These are phyloP conservation scores for Hypoxylon perforatum DNA, from an alignment of 495 filamentous ascomycete species.

Conservation along the genomic window DNA sequence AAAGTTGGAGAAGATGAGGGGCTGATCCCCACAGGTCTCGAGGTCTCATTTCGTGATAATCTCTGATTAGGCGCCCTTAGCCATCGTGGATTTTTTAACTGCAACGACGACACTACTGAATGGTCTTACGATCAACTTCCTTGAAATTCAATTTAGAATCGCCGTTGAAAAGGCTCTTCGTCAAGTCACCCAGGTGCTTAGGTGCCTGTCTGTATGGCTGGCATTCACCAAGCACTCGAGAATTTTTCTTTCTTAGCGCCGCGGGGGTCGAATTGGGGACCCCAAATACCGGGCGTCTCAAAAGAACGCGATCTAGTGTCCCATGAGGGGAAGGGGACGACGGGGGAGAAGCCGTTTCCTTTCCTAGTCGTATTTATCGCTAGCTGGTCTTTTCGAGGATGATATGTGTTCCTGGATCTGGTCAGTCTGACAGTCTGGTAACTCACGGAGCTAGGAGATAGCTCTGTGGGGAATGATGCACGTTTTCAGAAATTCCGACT, in stretches of 20 bases:
- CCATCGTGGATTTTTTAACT: no score
- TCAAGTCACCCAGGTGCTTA: no score
- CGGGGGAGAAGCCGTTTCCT: background rate
- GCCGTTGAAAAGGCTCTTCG: no score
- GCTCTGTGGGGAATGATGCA: conserved; percentile 17
- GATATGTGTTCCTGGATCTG: conserved; percentile 12
- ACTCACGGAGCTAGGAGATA: conserved; percentile 3
- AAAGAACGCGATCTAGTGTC: background rate
- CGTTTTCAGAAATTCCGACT: background rate
- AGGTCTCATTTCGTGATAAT: no score
- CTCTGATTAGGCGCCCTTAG: no score
- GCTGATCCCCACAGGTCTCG: background rate
- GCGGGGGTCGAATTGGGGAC: conserved; percentile 20
- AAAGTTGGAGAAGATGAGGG: conserved; percentile 29
- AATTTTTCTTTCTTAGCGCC: background rate
- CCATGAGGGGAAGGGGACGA: background rate
- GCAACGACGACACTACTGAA: no score
- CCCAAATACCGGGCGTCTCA: background rate
- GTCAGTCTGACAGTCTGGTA: conserved; percentile 11
- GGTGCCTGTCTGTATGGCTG: no score
- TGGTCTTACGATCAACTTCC: no score
- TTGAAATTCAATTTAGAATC: no score
- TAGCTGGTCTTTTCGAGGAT: conserved; percentile 5
- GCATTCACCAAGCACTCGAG: no score
- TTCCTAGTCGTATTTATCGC: conserved; percentile 13